Percentiles rank a stretch among this genome's conserved stretches.
Evolutionary conservation across 371 early-diverging fungal genomes (phyloP).

Genomic region (Syncephalastrum sp.): DNA sequence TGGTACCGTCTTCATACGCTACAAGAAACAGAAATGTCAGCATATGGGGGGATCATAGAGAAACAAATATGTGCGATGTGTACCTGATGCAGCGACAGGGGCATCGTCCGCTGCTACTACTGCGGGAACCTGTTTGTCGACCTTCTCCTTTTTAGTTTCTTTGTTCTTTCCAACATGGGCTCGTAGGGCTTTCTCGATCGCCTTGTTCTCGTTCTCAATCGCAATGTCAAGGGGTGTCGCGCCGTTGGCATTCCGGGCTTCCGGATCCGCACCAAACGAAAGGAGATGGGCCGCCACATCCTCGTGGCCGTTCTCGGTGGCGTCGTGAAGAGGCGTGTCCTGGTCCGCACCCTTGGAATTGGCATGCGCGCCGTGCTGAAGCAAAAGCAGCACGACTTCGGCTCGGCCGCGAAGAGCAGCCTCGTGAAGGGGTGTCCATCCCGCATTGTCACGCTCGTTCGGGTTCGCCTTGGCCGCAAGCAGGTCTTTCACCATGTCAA

Average conservation of each 20-base stretch:
- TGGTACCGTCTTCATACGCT: no score
- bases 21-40: no score
- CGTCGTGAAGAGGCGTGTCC: constrained; percentile 83
- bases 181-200: constrained; percentile 25
- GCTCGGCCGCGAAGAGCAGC: constrained; percentile 70
- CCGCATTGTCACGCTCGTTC: constrained; percentile 69
- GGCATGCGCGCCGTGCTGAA: constrained; percentile 72
- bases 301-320: constrained; percentile 66
- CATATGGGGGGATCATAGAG: no score
- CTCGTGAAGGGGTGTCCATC: constrained; percentile 78
- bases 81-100: no score
- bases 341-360: constrained; percentile 69
- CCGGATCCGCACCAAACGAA: constrained; percentile 57
- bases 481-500: constrained; percentile 50
- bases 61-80: no score
- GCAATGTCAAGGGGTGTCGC: constrained; percentile 59
- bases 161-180: constrained; percentile 1
- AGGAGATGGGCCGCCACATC: constrained; percentile 63
- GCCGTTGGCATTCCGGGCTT: constrained; percentile 52
- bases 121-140: neutral
- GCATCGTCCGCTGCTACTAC: no score
- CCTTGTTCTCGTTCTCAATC: constrained; percentile 43
- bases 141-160: neutral
- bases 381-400: constrained; percentile 58
- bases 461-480: constrained; percentile 76